These are phyloP conservation scores for Neofusicoccum parvum DNA, from an alignment of 2,329 filamentous ascomycete species.

Conservation along the genomic window DNA sequence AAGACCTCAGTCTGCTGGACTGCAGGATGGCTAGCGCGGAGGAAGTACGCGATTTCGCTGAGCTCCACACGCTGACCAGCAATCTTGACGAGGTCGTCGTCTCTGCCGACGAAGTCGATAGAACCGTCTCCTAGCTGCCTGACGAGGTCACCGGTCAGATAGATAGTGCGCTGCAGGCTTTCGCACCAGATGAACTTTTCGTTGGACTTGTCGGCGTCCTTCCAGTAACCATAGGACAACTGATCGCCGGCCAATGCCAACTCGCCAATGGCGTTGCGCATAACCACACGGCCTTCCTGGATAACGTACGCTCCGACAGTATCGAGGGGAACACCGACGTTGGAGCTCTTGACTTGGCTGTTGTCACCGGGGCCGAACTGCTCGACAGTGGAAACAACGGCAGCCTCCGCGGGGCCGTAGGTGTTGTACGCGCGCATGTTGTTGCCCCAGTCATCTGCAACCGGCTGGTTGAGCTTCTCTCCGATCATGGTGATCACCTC, in stretches of 20 bases:
- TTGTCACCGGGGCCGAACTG: slow-evolving; percentile 27
- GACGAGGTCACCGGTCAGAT: slow-evolving; percentile 25
- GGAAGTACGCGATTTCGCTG: slow-evolving; percentile 23
- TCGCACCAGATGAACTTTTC: slow-evolving; percentile 36
- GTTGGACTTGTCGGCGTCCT: slow-evolving; percentile 33
- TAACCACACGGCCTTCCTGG: slow-evolving; percentile 26
- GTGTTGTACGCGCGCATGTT: slow-evolving; percentile 41
- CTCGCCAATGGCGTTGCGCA: slow-evolving; percentile 36
- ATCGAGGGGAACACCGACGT: slow-evolving; percentile 37
- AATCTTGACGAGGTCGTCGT: slow-evolving; percentile 25
- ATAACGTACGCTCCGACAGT: slow-evolving; percentile 23
- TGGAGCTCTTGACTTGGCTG: slow-evolving; percentile 28
- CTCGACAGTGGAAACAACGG: slow-evolving; percentile 34
- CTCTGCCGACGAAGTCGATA: slow-evolving; percentile 25
- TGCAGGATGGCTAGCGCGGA: slow-evolving; percentile 3
- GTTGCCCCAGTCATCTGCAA: slow-evolving; percentile 36
- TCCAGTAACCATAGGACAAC: slow-evolving; percentile 38
- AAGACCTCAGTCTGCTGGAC: slow-evolving; percentile 19
- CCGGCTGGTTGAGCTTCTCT: slow-evolving; percentile 24
- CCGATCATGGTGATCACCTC: slow-evolving; percentile 24
- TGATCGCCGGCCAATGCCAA: slow-evolving; percentile 40
- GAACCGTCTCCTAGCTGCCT: slow-evolving; percentile 22
- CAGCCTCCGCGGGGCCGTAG: slow-evolving; percentile 45
- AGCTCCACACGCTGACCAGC: slow-evolving; percentile 23
- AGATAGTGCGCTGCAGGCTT: slow-evolving; percentile 15